Evolutionary conservation across 1,284 basidiomycete genomes (phyloP), one percentile per base, ranked within the genome.

Genomic region (Cerrena zonata): DNA sequence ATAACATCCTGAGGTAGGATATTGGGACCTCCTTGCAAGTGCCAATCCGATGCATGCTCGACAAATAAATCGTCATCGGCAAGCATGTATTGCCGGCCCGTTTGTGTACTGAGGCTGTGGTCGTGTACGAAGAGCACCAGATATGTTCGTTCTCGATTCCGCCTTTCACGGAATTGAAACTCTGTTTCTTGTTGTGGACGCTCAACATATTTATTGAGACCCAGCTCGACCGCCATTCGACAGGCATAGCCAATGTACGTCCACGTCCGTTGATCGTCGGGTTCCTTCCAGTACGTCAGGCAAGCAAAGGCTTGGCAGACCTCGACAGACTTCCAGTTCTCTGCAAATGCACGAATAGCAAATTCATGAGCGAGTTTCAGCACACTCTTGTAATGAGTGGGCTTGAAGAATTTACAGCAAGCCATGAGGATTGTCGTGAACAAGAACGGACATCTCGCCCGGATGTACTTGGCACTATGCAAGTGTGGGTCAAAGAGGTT

Each of bases 231-330:
- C 18, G 89, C 86, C 86, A 91, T 89, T 47, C 88, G 83, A 62
- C 85, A 87, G n/a, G 88, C 88, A 67, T 88, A 87, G 53, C 88
- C 88, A 61, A 91, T 88, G 64, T 86, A 91, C 45, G 79, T 85
- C 87, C 88, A 91, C 10, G 87, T 89, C 40, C 84, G 79, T 49
- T 79, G 85, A 59, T 91, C 88, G 56, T 89, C 81, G 34, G 86
- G 84, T 61, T 90, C 89, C 67, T 80, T 86, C 91, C 91, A 93
- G 64, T 92, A 92, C 34, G 85, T 89, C 51, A 91, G 72, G 58
- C 89, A 87, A 5, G 86, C 83, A 64, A 90, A 87, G 24, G 89
- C 87, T 66, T 93, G 90, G 2, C 89, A 81, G 18, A 90, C 80
- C 64, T 91, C 90, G 41, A 93, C 80, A 50, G 80, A 75, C 63